Evolutionary conservation across 257 asterid species (phyloP).

Genomic region (Przewalskia tangutica): DNA sequence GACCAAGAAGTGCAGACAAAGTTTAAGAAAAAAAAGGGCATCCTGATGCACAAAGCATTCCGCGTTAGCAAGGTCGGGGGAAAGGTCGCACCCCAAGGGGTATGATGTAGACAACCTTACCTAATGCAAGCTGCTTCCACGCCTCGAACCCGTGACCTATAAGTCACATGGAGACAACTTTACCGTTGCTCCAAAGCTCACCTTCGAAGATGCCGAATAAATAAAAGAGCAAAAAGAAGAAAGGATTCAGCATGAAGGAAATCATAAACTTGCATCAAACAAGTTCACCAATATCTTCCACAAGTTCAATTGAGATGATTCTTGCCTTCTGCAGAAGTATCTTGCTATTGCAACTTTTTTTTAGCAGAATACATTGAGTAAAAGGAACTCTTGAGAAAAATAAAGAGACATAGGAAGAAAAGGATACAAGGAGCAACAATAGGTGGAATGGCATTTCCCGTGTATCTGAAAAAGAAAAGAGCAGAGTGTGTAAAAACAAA

Average conservation of each 20-base stretch:
- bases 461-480: constrained; percentile 48
- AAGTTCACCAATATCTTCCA: not conserved
- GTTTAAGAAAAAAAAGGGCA: too few relatives aligned
- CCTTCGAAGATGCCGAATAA: not conserved
- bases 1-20: not conserved
- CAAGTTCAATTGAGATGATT: not conserved
- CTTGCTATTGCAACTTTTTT: not conserved
- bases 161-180: too few relatives aligned
- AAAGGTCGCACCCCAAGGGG: too few relatives aligned
- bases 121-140: too few relatives aligned
- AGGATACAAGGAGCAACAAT: constrained; percentile 94
- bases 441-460: constrained; percentile 73
- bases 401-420: not conserved
- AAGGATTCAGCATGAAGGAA: not conserved
- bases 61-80: too few relatives aligned
- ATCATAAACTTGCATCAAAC: not conserved
- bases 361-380: not conserved
- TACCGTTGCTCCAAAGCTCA: too few relatives aligned
- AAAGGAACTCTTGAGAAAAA: constrained; percentile 7
- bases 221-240: not conserved
- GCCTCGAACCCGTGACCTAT: too few relatives aligned
- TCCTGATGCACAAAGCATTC: too few relatives aligned
- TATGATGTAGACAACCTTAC: too few relatives aligned
- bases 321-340: not conserved
- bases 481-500: not conserved